Evolutionary conservation across 2,329 filamentous ascomycete species (phyloP).

Genomic region (Dactylellina sp.): DNA sequence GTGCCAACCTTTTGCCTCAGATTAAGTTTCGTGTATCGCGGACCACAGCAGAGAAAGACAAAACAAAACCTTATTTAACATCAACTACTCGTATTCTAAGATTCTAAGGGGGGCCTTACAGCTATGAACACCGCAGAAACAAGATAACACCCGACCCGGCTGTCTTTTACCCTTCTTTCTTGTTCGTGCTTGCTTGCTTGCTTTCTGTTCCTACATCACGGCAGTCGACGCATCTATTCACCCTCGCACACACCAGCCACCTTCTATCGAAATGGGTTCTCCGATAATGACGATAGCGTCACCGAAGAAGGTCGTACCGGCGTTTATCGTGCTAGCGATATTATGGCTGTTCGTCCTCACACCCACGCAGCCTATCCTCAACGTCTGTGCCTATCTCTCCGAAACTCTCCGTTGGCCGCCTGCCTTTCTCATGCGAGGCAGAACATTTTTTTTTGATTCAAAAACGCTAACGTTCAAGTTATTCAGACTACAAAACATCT

Average conservation of each 20-base stretch:
- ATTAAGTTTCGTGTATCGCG: too few species aligned
- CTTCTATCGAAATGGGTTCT: neutral
- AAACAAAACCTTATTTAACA: too few species aligned
- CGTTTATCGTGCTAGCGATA: neutral
- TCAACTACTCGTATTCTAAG: too few species aligned
- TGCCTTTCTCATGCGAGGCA: too few species aligned
- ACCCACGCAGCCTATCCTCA: slow-evolving; percentile 9
- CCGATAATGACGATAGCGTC: neutral
- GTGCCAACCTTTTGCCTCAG: too few species aligned
- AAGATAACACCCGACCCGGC: neutral
- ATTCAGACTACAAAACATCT: slow-evolving; percentile 19
- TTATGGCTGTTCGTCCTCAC: slow-evolving; percentile 12
- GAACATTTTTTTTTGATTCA: too few species aligned
- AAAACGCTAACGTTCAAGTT: neutral
- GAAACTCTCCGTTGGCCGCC: neutral
- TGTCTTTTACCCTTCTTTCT: neutral
- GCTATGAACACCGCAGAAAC: too few species aligned
- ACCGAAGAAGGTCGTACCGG: neutral
- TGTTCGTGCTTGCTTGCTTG: neutral
- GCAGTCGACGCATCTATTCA: neutral
- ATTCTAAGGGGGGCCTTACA: too few species aligned
- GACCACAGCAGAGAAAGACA: too few species aligned
- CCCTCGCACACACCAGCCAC: neutral
- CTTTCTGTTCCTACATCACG: neutral
- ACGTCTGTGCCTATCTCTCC: slow-evolving; percentile 3